Base-by-base conservation (phyloP, 2,329 filamentous ascomycete genomes). In the Capronia coronata region DNA sequence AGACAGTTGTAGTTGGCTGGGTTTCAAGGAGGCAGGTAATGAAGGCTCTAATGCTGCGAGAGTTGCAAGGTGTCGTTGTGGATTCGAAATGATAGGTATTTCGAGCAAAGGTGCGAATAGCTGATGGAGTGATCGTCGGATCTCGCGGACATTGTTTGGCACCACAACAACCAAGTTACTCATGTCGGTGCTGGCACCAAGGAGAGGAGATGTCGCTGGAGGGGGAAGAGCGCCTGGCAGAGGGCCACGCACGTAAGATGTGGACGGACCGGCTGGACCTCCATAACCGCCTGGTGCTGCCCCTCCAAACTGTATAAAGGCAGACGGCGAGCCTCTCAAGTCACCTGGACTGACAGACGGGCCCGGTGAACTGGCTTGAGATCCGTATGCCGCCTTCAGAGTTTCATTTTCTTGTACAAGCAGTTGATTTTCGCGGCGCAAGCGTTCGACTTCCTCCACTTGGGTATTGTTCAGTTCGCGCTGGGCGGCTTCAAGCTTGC, bases 401-500 rank as follows among this genome's bases (percentile, higher is more conserved):
- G 64, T 57, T 52, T 71, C 66, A 49, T 71, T 71, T 50, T 72
- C 68, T 55, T 65, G 61, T 37, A 60, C 61, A 16, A 72, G 64
- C 37, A 69, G 66, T 4, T 65, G 63, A 38, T 70, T 70, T 43
- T 71, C 65, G 41, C 63, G 65, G 42, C 68, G 63, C 40, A 72
- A 61, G 4, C 65, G 64, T 45, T 70, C 65, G 35, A 72, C 66
- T 57, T 71, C 67, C 56, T 70, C 67, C 8, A 65, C 63, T 54
- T 70, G 68, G 43, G 67, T 63, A 13, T 58, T 61, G 39, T 56
- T 68, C 46, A 68, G 64, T 49, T 70, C 68, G 44, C 65, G 65
- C 48, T 71, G 68, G 29, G 68, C 65, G 39, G 66, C 64, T 56
- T 72, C 69, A 23, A 72, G 65, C 37, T 66, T 70, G 57, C 66